Evolutionary conservation across 1,284 basidiomycete species (phyloP), one percentile per base, ranked within the genome.

Genomic region (Ceratobasidium sp.): DNA sequence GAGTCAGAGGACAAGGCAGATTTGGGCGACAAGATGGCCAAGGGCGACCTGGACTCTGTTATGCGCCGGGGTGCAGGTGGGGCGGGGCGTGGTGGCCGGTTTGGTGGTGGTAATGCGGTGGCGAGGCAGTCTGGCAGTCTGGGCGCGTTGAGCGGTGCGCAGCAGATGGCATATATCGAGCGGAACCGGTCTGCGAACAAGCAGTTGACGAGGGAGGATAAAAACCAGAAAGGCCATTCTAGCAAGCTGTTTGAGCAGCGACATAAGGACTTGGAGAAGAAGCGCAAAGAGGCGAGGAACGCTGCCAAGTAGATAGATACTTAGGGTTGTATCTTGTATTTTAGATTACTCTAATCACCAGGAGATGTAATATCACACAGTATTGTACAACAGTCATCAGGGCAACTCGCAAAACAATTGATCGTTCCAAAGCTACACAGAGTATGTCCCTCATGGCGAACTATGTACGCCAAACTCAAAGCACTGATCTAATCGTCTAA

Each of bases 1-100:
- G 93, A 95, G 54, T 95, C 93, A 81, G 95, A 98, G 81, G 92
- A 90, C 77, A 95, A 93, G 79, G 95, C 94, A 13, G 94, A 97
- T 79, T 87, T 96, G 59, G 95, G 94, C 13, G 68, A 72, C 51
- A 88, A 29, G 95, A 97, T 81, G 88, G 96, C 76, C 87, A 88
- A 75, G 92, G 85, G 27, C 5, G 68, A 72, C 61, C 39, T 72
- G 56, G 68, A 61, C 19, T 74, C 75, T 4, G 76, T 76, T 54
- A 74, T 77, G 24, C 49, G 54, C 13, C 22, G 77, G 14, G 87
- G 85, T 29, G 90, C 92, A 79, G 93, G 93, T 41, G 92, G 95
- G 92, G 89, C 81, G 91, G 88, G 58, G 77, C 78, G 77, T 84
- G 84, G 49, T 74, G 77, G 19, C 54, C 74, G 22, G 59, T 76